Evolutionary conservation across 805 yeast species (phyloP).

Genomic region (Torulaspora microellipsoides): DNA sequence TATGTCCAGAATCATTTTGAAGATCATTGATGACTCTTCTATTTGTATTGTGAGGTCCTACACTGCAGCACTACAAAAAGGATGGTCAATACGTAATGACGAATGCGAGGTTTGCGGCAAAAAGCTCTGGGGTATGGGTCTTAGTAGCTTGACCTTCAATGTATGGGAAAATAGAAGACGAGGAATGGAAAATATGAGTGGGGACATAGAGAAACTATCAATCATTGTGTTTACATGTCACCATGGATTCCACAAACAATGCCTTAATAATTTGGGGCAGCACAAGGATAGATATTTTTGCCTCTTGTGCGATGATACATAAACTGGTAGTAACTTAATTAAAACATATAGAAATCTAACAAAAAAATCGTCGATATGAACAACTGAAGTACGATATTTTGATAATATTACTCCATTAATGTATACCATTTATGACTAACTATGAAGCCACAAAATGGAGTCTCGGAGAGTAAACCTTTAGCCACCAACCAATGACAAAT

Average conservation of each 20-base stretch:
- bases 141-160: conserved; percentile 45
- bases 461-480: conserved; percentile 23
- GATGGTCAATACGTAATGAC: conserved; percentile 56
- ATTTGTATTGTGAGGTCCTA: conserved; percentile 43
- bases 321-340: too few relatives aligned
- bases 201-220: conserved; percentile 1
- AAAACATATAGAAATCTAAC: background rate
- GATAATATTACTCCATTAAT: conserved; percentile 6
- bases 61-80: conserved; percentile 43
- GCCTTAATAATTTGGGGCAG: conserved; percentile 31
- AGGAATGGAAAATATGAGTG: background rate
- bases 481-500: conserved; percentile 44
- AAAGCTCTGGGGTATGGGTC: conserved; percentile 62
- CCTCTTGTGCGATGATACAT: conserved; percentile 16
- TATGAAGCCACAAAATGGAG: conserved; percentile 21
- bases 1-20: conserved; percentile 47
- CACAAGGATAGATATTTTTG: conserved; percentile 15
- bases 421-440: conserved; percentile 27
- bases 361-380: too few relatives aligned
- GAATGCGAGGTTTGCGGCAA: conserved; percentile 78
- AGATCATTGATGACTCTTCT: conserved; percentile 54
- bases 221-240: conserved; percentile 27
- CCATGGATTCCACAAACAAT: conserved; percentile 30
- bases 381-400: background rate
- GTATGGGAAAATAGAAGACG: conserved; percentile 52